phyloP scores from a whole-genome alignment of 2,329 filamentous ascomycete genomes.

The Chaetomium olivaceum region DNA sequence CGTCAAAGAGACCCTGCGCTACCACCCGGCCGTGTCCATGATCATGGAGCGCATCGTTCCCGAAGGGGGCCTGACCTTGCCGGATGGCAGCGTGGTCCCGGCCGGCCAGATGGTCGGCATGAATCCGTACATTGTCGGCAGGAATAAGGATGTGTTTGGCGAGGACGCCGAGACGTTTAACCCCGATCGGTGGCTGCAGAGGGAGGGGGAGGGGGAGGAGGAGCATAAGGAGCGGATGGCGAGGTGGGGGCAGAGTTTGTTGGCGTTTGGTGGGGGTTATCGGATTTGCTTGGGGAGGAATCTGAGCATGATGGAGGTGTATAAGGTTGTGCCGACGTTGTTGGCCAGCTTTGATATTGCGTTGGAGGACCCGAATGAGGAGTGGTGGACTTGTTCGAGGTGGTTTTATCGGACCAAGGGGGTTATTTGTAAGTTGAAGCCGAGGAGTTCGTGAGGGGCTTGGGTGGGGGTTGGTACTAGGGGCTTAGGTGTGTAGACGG shows the following conservation, averaged over 20 bases:
- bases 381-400: constrained; percentile 31
- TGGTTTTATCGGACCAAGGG: constrained; percentile 31
- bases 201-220: constrained; percentile 38
- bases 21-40: constrained; percentile 51
- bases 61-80: constrained; percentile 39
- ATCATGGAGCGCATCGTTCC: constrained; percentile 54
- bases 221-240: constrained; percentile 39
- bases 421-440: constrained; percentile 24
- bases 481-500: too few relatives aligned
- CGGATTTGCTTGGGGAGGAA: constrained; percentile 44
- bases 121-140: constrained; percentile 43
- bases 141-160: constrained; percentile 47
- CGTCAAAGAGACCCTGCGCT: constrained; percentile 52
- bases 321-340: constrained; percentile 46
- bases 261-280: constrained; percentile 44
- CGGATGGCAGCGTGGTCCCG: constrained; percentile 41
- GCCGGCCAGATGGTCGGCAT: constrained; percentile 44
- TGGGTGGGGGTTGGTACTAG: too few relatives aligned
- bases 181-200: constrained; percentile 51
- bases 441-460: constrained; percentile 15
- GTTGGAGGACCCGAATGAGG: constrained; percentile 27
- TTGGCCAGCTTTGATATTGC: constrained; percentile 44
- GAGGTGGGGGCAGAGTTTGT: constrained; percentile 42
- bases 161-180: constrained; percentile 46
- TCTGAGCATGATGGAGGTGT: constrained; percentile 39